These are phyloP conservation scores for Babesia gibsoni DNA, from an alignment of 169 alveolate genomes.

Conservation along the genomic window DNA sequence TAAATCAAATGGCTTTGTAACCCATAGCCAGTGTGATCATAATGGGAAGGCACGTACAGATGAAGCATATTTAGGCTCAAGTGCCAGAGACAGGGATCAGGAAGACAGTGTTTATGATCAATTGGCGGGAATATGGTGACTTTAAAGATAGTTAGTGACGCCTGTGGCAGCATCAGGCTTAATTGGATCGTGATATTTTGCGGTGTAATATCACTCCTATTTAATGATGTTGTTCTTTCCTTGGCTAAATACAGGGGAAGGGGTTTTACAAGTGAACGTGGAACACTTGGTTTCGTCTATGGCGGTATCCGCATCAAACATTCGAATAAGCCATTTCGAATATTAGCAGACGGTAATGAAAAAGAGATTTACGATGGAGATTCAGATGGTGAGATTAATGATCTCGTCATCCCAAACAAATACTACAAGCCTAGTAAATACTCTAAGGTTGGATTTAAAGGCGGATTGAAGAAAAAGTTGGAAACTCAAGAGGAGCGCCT, in stretches of 20 bases:
- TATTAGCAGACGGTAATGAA: no score
- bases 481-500: constrained; percentile 25
- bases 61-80: background rate
- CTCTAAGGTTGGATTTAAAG: constrained; percentile 37
- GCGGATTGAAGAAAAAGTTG: background rate
- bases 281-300: no score
- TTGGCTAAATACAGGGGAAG: no score
- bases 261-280: no score
- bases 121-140: constrained; percentile 41
- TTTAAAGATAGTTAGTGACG: no score
- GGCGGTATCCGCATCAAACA: no score
- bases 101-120: constrained; percentile 15
- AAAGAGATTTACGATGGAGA: background rate
- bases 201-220: no score
- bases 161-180: no score
- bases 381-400: background rate
- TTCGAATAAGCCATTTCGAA: no score
- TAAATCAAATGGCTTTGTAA: background rate
- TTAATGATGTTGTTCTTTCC: no score
- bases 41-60: background rate
- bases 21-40: background rate
- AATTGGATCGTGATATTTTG: no score
- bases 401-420: constrained; percentile 16
- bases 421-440: constrained; percentile 47
- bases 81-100: background rate